These are phyloP conservation scores for Cardamine occulta DNA, from an alignment of 345 rosid species.

Conservation along the genomic window DNA sequence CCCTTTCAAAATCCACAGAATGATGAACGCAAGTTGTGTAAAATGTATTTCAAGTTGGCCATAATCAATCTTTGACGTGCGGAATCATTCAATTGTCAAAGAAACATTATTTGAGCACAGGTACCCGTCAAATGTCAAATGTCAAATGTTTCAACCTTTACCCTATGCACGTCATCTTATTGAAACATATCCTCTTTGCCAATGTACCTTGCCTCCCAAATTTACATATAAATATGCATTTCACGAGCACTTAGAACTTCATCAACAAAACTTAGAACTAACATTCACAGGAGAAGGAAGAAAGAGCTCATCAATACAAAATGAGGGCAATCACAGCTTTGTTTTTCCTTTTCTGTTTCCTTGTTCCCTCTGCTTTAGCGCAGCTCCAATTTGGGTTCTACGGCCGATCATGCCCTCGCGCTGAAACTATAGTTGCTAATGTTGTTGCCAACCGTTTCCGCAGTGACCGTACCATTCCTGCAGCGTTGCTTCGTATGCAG, in stretches of 20 bases:
- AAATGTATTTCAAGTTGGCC: constrained; percentile 33
- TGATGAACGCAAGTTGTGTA: not conserved
- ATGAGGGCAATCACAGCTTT: constrained; percentile 36
- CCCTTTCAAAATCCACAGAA: not conserved
- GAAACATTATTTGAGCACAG: not conserved
- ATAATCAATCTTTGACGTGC: constrained; percentile 30
- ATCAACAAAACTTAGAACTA: constrained; percentile 2
- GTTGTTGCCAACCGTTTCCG: constrained; percentile 52
- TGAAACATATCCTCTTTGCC: constrained; percentile 20
- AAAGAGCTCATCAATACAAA: not conserved
- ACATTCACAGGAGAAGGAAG: not conserved
- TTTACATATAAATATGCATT: constrained; percentile 30
- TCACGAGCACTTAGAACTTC: not conserved
- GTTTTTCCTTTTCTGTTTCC: constrained; percentile 35
- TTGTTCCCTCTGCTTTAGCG: constrained; percentile 49
- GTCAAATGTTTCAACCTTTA: constrained; percentile 4
- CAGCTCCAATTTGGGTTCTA: constrained; percentile 61
- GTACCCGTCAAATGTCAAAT: not conserved
- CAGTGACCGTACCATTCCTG: constrained; percentile 50
- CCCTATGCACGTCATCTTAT: constrained; percentile 10
- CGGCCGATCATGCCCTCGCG: constrained; percentile 56
- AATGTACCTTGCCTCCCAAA: not conserved
- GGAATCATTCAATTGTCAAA: constrained; percentile 4
- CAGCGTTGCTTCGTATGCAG: constrained; percentile 84
- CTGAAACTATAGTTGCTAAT: constrained; percentile 57